Evolutionary conservation across 768 basidiomycete genomes (phyloP), one percentile per base, ranked within the genome.

Genomic region (Mycena rosella): DNA sequence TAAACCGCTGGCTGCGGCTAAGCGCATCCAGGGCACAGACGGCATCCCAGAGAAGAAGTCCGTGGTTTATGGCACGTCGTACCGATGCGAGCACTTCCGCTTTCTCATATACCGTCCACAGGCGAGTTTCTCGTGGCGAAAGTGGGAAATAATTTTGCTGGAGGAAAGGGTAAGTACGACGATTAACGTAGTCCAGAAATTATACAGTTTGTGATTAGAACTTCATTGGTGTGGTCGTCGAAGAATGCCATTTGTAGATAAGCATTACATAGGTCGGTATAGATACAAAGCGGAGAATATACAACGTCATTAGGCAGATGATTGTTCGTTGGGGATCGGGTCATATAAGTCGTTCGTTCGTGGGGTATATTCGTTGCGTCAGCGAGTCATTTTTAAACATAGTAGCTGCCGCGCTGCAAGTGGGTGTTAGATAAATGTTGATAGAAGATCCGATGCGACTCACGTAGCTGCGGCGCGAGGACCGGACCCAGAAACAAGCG

Each of bases 121-220:
- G 70, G 96, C 4, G 87, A 95, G 7, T 96, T 94, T 76, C 80
- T 96, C 67, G 59, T 88, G 74, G 75, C 74, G 20, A 96, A 96
- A 74, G 93, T 96, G 38, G 86, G 84, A 13, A 86, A 77, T 51
- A 96, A 96, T 75, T 96, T 96, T 78, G 82, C 83, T 32, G 67
- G 72, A 42, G 81, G 81, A 14, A 78, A 81, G 74, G 80, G 80
- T 9, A 81, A 77, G 73, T 85, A 85, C 63, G 77, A 77, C 63
- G 63, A 69, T 59, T 71, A 44, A 68, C 9, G 1, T 38, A 20
- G 14, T 26, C n/a, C n/a, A n/a, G n/a, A n/a, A n/a, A n/a, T n/a
- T n/a, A n/a, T n/a, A n/a, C n/a, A n/a, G n/a, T n/a, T n/a, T n/a
- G n/a, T n/a, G n/a, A n/a, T n/a, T n/a, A n/a, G n/a, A n/a, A n/a